Evolutionary conservation across 371 early-diverging fungal species (phyloP), one percentile per base, ranked within the genome.

Genomic region (Mortierella polycephala): DNA sequence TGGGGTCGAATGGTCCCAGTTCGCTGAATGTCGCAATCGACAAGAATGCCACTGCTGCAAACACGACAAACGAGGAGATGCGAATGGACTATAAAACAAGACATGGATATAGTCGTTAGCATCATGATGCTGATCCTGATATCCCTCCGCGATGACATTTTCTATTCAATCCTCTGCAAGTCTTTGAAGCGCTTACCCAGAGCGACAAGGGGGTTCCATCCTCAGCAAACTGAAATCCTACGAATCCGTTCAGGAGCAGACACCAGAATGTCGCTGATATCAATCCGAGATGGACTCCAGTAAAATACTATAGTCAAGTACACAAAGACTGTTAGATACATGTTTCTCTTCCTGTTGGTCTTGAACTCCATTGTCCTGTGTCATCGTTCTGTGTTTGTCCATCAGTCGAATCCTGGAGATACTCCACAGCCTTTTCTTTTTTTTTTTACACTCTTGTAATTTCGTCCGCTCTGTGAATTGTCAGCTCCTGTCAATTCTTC

Each of bases 161-260:
- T 37, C 37, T 56, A 12, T 56, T 37, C 23, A 56, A 56, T 39
- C 23, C 16, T 58, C 16, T 53, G 16, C 12, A 39, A 16, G 1
- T 54, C 21, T 16, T 30, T 30, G 4, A 30, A 30, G 30, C 12
- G n/a, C 74, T 81, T 89, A 94, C 93, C 96, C 96, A 96, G 58
- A 96, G 90, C 7, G 95, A 96, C 40, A 90, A 74, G 11, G 91
- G 87, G 39, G 97, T 98, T 68, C 99, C 98, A 81, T 98, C 99
- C 83, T 98, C 98, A 13, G 94, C 91, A 88, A 96, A 98, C 84
- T 97, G 97, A 83, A 96, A 97, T 6, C 96, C 96, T 44, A 98
- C 95, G 81, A 97, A 95, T 12, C 97, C 98, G 82, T 97, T 98
- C 45, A 96, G 80, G 66, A 98, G 87, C 75, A 98, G 81, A 75